A percentile compares a stretch with the other conserved stretches of the same genome.
phyloP scores from a whole-genome alignment of 192 early-diverging fungal species.

The Backusella liffmaniae region DNA sequence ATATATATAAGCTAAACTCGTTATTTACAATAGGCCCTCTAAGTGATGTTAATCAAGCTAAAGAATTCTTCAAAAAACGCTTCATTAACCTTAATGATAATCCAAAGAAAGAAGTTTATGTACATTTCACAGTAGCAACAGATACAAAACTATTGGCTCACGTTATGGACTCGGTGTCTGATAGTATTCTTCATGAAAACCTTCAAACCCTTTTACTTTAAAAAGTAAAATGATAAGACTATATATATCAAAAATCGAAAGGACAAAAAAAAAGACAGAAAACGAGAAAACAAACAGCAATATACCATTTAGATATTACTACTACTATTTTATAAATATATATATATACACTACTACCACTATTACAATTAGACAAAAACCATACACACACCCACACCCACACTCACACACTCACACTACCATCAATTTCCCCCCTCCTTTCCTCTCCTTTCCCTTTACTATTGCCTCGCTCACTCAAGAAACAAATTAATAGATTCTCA shows the following conservation, averaged over 20 bases:
- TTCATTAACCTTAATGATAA: constrained; percentile 39
- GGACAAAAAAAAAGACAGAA: neutral
- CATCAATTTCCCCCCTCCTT: neutral
- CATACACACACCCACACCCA: neutral
- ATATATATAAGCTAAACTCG: neutral
- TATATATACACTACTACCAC: neutral
- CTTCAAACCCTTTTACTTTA: constrained; percentile 19
- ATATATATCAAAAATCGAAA: neutral
- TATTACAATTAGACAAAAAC: neutral
- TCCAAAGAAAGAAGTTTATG: constrained; percentile 46
- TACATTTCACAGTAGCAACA: constrained; percentile 48
- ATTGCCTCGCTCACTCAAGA: neutral
- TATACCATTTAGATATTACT: constrained; percentile 5
- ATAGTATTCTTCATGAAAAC: constrained; percentile 29
- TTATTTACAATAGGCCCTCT: constrained; percentile 19
- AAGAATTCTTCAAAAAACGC: constrained; percentile 36
- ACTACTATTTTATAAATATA: neutral
- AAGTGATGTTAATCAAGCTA: constrained; percentile 12
- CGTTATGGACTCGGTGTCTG: constrained; percentile 42
- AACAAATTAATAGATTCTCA: neutral
- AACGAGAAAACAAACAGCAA: neutral
- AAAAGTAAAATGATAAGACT: neutral
- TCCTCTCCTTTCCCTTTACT: neutral
- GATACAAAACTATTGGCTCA: constrained; percentile 45
- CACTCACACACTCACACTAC: too few relatives aligned